Conservation (phyloP, 208 protist genomes). For the Leishmania guyanensis region DNA sequence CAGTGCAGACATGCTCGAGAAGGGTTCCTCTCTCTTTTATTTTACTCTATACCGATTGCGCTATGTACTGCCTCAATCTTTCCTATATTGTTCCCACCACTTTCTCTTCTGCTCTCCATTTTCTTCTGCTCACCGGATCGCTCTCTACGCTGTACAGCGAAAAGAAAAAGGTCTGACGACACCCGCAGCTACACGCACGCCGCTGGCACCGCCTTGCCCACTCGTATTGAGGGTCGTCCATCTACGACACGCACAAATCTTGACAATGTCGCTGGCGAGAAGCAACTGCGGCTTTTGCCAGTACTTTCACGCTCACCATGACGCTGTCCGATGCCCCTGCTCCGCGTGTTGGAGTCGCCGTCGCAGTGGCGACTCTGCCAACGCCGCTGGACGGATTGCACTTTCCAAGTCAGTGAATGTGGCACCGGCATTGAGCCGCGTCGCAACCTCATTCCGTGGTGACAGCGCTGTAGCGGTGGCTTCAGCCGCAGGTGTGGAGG, state of each 20-base stretch:
- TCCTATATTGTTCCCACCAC: not conserved
- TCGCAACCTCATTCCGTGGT: not conserved
- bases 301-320: constrained; percentile 40
- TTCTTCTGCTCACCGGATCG: not conserved
- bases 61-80: not conserved
- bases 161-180: not conserved
- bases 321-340: constrained; percentile 24
- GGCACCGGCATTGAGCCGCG: not conserved
- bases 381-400: not conserved
- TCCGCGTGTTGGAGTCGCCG: constrained; percentile 27
- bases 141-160: not conserved
- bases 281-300: constrained; percentile 32
- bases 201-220: not conserved
- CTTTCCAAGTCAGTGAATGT: not conserved
- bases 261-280: not conserved
- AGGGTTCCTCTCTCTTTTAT: not conserved
- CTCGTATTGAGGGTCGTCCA: not conserved
- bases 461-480: not conserved
- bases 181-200: not conserved
- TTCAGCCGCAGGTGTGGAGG: not conserved
- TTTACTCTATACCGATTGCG: too few species aligned
- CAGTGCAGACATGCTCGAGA: not conserved
- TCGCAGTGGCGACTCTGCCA: not conserved
- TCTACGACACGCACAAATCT: not conserved
- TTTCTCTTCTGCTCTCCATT: not conserved